Evolutionary conservation across 2,329 filamentous ascomycete genomes (phyloP).

Genomic region (Colletotrichum chrysophilum): DNA sequence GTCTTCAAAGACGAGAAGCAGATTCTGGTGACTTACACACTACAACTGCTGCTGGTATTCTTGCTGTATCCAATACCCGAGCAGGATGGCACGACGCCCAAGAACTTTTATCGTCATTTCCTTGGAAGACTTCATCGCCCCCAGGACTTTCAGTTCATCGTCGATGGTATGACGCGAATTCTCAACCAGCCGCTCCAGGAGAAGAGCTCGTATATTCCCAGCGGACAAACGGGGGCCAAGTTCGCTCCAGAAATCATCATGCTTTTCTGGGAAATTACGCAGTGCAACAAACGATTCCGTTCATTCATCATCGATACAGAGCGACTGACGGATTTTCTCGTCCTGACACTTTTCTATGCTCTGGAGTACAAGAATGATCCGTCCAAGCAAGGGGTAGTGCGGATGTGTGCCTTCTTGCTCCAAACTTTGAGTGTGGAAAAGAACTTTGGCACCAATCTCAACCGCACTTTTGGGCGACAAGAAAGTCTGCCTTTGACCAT

Average conservation of each 20-base stretch:
- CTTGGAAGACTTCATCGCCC: slow-evolving; percentile 88
- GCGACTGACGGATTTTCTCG: slow-evolving; percentile 88
- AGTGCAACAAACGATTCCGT: slow-evolving; percentile 97
- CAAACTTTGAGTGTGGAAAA: slow-evolving; percentile 94
- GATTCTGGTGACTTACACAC: slow-evolving; percentile 86
- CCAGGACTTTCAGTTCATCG: slow-evolving; percentile 97
- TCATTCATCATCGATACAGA: slow-evolving; percentile 98
- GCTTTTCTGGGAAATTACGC: slow-evolving; percentile 95
- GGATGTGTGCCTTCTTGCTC: slow-evolving; percentile 97
- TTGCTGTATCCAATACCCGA: slow-evolving; percentile 90
- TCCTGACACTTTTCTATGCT: slow-evolving; percentile 90
- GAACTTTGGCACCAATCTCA: slow-evolving; percentile 88
- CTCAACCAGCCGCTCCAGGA: slow-evolving; percentile 92
- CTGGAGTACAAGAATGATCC: slow-evolving; percentile 86
- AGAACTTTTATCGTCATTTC: slow-evolving; percentile 95
- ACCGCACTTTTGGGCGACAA: slow-evolving; percentile 86
- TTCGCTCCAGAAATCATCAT: slow-evolving; percentile 97
- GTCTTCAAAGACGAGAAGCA: slow-evolving; percentile 92
- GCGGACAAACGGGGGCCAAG: slow-evolving; percentile 78
- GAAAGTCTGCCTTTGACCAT: slow-evolving; percentile 85
- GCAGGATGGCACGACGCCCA: slow-evolving; percentile 67
- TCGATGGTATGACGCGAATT: slow-evolving; percentile 91
- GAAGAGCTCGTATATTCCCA: slow-evolving; percentile 86
- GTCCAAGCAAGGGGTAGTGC: slow-evolving; percentile 87
- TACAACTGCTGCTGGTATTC: slow-evolving; percentile 87